Conservation (phyloP, 345 rosid genomes). For the Noccaea bulbosa region DNA sequence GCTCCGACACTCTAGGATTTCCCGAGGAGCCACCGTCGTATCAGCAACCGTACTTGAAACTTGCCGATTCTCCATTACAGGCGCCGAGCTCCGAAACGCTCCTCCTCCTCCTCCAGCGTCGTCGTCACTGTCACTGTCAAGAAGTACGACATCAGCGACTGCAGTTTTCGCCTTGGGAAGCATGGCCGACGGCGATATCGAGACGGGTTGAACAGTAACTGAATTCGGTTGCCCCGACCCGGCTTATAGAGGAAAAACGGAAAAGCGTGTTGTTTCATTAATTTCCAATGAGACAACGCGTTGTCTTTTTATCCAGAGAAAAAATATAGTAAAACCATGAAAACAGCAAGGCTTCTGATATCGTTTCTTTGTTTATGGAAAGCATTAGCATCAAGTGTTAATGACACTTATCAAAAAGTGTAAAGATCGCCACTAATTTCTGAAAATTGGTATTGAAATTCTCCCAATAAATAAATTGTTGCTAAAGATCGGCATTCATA, state of each 20-base stretch:
- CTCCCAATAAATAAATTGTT: no score
- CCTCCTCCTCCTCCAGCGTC: slow-evolving; percentile 30
- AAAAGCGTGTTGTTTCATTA: slow-evolving; percentile 15
- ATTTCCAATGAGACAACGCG: background rate
- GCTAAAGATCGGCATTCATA: no score
- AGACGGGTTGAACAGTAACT: background rate
- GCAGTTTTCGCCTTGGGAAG: slow-evolving; percentile 30
- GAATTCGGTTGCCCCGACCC: background rate
- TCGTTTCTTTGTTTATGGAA: no score
- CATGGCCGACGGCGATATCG: slow-evolving; percentile 40
- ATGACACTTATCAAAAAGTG: no score
- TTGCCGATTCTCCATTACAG: slow-evolving; percentile 27
- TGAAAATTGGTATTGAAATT: no score
- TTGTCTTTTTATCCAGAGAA: background rate
- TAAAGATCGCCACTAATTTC: no score
- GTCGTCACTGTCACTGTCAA: slow-evolving; percentile 61
- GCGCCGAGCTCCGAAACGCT: slow-evolving; percentile 17
- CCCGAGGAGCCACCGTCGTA: slow-evolving; percentile 34
- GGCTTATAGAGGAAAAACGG: background rate
- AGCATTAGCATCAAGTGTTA: no score
- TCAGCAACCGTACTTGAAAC: slow-evolving; percentile 24
- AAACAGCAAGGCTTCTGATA: slow-evolving; percentile 8
- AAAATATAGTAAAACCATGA: background rate
- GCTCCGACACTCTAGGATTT: slow-evolving; percentile 58
- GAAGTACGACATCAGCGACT: slow-evolving; percentile 41